Base-by-base conservation (phyloP, 257 asterid genomes). In the Gentiana dahurica region DNA sequence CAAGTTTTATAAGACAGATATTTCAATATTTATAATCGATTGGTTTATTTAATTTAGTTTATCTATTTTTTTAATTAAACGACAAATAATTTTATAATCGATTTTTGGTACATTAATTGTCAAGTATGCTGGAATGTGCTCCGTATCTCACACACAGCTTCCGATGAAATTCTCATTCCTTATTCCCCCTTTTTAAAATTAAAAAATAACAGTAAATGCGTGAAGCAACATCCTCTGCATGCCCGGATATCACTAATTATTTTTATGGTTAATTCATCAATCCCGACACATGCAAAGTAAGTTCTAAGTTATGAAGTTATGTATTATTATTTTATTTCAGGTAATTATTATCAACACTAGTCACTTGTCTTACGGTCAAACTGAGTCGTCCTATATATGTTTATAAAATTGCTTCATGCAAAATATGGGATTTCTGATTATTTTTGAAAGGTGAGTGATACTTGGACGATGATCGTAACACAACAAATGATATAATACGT, bases 171-270 rank as follows among this genome's bases (percentile, higher is more conserved):
- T 24, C 24, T 24, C 24, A 24, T 24, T 24, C 24, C 24, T 24
- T 24, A 24, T 24, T 24, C 24, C 24, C 24, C 24, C 24, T 24
- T 24, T 24, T 24, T 24, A 24, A 24, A 24, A 24, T 24, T 4
- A 34, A 5, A 41, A 24, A n/a, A 47, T 51, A 53, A 67, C 65
- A 72, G 80, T 72, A 76, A 73, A 82, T 78, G 83, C 92, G 92
- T 82, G 64, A 85, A 82, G 95, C 95, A 85, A 82, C 89, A 82
- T 82, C 89, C 89, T 80, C 80, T 24, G 24, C 24, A 24, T 76
- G 85, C n/a, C 65, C 60, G 36, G 38, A 57, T 45, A 35, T 38
- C 12, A 54, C 32, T 59, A 52, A 6, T 10, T 5, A 51, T 13
- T 49, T 11, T 8, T 15, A 2, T 6, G 5, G 11, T 32, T 36